A percentile compares a stretch with the other conserved stretches of the same genome.
Evolutionary conservation across 148 eudicot genomes (phyloP).

Genomic region (Rhododendron molle): DNA sequence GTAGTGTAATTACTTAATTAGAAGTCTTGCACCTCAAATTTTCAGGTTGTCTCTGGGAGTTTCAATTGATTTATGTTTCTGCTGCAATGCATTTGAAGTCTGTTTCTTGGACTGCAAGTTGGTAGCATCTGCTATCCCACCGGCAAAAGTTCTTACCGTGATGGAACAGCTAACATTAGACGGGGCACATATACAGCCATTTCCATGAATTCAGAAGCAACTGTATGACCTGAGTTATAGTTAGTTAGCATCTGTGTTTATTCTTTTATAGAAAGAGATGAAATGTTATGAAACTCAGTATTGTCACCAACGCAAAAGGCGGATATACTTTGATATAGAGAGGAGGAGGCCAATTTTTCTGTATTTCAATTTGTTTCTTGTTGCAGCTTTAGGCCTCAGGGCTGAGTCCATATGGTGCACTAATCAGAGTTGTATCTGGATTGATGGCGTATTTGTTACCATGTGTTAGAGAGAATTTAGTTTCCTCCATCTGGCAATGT

Average conservation of each 20-base stretch:
- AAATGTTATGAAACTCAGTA: background rate
- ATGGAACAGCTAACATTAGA: background rate
- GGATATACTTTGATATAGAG: background rate
- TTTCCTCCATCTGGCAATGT: background rate
- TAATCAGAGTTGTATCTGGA: background rate
- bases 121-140: constrained; percentile 1
- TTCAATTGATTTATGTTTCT: constrained; percentile 7
- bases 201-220: background rate
- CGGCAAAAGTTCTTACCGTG: background rate
- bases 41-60: constrained; percentile 30
- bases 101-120: background rate
- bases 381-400: background rate
- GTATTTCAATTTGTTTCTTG: background rate
- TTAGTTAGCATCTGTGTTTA: background rate
- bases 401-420: background rate
- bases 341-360: background rate
- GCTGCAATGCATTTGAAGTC: background rate
- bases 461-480: too few relatives aligned
- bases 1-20: background rate
- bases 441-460: background rate
- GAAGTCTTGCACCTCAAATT: constrained; percentile 4
- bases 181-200: background rate
- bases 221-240: background rate
- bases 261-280: background rate
- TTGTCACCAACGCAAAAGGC: background rate